phyloP scores from a whole-genome alignment of 495 filamentous ascomycete genomes.

The Collariella sp. region DNA sequence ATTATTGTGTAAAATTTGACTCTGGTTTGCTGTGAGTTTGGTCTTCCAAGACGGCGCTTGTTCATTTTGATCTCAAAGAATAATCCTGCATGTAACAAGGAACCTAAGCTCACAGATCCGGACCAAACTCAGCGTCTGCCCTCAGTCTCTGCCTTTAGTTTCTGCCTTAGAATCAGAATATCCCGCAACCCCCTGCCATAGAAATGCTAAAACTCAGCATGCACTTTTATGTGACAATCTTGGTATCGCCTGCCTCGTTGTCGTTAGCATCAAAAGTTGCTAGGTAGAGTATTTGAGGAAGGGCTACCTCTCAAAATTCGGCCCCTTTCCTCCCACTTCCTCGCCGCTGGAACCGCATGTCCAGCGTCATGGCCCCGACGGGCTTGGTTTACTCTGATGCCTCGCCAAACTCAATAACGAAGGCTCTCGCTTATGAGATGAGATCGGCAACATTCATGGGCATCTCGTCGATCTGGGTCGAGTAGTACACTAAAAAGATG shows the following conservation, averaged over 20 bases:
- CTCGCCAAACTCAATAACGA: background rate
- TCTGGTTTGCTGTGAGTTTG: too few relatives aligned
- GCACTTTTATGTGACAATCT: conserved; percentile 20
- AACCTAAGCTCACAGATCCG: too few relatives aligned
- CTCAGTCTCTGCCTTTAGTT: too few relatives aligned
- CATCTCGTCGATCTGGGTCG: conserved; percentile 80
- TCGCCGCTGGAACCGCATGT: background rate
- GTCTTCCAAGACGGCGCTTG: too few relatives aligned
- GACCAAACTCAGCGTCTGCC: too few relatives aligned
- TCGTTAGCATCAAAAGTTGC: background rate
- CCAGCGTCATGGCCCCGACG: background rate
- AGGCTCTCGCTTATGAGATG: conserved; percentile 33
- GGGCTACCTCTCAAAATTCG: conserved; percentile 3
- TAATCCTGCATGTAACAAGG: too few relatives aligned
- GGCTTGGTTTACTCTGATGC: background rate
- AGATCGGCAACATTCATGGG: conserved; percentile 76
- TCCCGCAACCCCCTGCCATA: too few relatives aligned
- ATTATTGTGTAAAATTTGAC: too few relatives aligned
- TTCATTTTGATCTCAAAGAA: too few relatives aligned
- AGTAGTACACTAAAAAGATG: conserved; percentile 50
- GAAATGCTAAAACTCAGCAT: background rate
- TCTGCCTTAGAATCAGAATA: too few relatives aligned
- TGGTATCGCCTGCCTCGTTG: background rate
- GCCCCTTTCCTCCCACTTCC: conserved; percentile 15
- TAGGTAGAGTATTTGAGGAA: background rate